Conservation (phyloP, 2,329 filamentous ascomycete species). For the Lojkania enalia region DNA sequence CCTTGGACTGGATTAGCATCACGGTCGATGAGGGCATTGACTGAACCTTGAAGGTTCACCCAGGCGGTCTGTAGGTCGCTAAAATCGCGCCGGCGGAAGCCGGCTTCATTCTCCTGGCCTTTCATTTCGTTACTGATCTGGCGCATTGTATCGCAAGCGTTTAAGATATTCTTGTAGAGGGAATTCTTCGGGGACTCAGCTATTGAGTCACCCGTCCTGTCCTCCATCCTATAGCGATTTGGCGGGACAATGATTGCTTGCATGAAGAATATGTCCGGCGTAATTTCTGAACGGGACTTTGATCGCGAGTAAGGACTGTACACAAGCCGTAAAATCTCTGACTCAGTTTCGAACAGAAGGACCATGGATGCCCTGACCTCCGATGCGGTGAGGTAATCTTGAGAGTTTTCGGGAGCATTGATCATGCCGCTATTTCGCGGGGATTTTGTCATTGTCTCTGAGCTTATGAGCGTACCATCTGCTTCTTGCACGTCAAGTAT, state of each 20-base stretch:
- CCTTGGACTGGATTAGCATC: slow-evolving; percentile 83
- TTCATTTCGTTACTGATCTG: slow-evolving; percentile 73
- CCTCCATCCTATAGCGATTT: slow-evolving; percentile 87
- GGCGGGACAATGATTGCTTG: slow-evolving; percentile 85
- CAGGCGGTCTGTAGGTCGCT: slow-evolving; percentile 79
- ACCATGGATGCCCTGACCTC: slow-evolving; percentile 80
- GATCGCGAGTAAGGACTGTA: slow-evolving; percentile 75
- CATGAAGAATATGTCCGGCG: slow-evolving; percentile 92
- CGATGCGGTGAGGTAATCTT: slow-evolving; percentile 78
- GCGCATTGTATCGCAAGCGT: slow-evolving; percentile 71
- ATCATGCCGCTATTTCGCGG: slow-evolving; percentile 45
- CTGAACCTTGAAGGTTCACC: slow-evolving; percentile 80
- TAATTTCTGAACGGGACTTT: slow-evolving; percentile 60
- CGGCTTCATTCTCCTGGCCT: slow-evolving; percentile 46
- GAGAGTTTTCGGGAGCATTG: slow-evolving; percentile 46
- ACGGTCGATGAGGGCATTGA: slow-evolving; percentile 91
- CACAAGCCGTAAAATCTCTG: slow-evolving; percentile 79
- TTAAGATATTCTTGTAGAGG: slow-evolving; percentile 83
- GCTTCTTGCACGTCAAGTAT: slow-evolving; percentile 36
- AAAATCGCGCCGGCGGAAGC: slow-evolving; percentile 62
- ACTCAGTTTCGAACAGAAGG: slow-evolving; percentile 83
- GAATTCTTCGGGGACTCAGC: slow-evolving; percentile 87
- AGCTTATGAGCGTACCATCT: slow-evolving; percentile 58
- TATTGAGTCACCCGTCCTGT: slow-evolving; percentile 78
- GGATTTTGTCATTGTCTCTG: slow-evolving; percentile 45